A percentile compares a stretch with the other conserved stretches of the same genome.
Evolutionary conservation across 805 yeast species (phyloP).

Genomic region (Zygotorulaspora sp.): DNA sequence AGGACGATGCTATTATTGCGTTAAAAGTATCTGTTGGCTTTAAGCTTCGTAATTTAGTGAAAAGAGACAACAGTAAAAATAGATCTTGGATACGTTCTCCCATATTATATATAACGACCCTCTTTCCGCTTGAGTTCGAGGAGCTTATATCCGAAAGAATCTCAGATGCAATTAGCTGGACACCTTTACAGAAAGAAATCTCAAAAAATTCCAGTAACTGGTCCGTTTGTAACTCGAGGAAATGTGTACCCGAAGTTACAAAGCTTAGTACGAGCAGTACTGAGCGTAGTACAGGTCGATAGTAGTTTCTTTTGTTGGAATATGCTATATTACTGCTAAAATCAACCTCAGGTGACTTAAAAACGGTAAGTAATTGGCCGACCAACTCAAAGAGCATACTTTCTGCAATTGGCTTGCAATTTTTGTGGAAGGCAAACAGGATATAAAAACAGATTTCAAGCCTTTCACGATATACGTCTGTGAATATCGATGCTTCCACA

Average conservation of each 20-base stretch:
- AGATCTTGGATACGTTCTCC: slow-evolving; percentile 60
- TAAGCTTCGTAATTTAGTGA: slow-evolving; percentile 51
- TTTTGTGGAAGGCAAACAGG: slow-evolving; percentile 27
- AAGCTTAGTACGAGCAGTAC: slow-evolving; percentile 46
- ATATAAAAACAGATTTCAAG: slow-evolving; percentile 61
- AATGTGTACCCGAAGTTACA: slow-evolving; percentile 39
- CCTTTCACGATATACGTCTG: slow-evolving; percentile 54
- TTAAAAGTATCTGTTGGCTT: slow-evolving; percentile 47
- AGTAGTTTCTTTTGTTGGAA: slow-evolving; percentile 39
- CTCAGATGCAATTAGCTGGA: slow-evolving; percentile 53
- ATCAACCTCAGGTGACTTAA: slow-evolving; percentile 46
- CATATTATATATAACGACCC: slow-evolving; percentile 35
- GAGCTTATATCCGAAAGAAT: slow-evolving; percentile 50
- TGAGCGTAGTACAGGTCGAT: slow-evolving; percentile 59
- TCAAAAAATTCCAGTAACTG: slow-evolving; percentile 56
- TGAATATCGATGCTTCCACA: slow-evolving; percentile 43
- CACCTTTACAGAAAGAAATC: slow-evolving; percentile 59
- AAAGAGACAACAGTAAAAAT: slow-evolving; percentile 55
- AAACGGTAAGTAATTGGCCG: slow-evolving; percentile 34
- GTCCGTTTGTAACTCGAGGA: slow-evolving; percentile 47
- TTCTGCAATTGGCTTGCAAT: slow-evolving; percentile 22
- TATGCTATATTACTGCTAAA: slow-evolving; percentile 42
- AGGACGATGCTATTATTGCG: slow-evolving; percentile 45
- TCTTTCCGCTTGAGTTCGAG: slow-evolving; percentile 37
- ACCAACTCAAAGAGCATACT: slow-evolving; percentile 25